Percentiles rank a stretch among this genome's conserved stretches.
phyloP scores from a whole-genome alignment of 306 rosid species.

The Glycyrrhiza uralensis region DNA sequence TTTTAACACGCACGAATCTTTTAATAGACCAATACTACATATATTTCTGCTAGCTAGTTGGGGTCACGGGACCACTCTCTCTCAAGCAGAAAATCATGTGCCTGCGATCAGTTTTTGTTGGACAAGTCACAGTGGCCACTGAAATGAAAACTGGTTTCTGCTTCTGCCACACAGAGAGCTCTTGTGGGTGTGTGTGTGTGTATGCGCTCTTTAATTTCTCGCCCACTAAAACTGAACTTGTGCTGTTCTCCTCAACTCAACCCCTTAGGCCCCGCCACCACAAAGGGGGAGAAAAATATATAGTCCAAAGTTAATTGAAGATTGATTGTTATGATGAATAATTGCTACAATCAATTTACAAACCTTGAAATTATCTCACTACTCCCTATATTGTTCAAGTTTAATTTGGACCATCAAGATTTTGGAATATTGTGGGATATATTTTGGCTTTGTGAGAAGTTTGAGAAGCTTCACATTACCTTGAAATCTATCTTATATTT shows the following conservation, averaged over 20 bases:
- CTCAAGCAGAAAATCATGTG: conserved; percentile 39
- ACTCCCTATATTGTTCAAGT: too few species aligned
- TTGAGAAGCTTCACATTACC: too few species aligned
- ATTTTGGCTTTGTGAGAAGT: too few species aligned
- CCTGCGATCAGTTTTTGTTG: conserved; percentile 34
- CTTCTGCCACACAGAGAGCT: not conserved
- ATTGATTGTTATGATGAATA: not conserved
- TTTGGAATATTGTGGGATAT: too few species aligned
- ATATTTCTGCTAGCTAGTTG: too few species aligned
- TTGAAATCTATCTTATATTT: too few species aligned
- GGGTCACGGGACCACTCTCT: conserved; percentile 36
- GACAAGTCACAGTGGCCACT: conserved; percentile 43
- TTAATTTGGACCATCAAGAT: too few species aligned
- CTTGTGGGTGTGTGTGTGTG: not conserved
- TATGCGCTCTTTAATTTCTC: not conserved
- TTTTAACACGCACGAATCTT: too few species aligned
- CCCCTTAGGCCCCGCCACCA: conserved; percentile 12
- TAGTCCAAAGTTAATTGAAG: not conserved
- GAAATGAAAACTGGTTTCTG: conserved; percentile 15
- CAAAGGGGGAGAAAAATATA: not conserved
- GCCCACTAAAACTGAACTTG: conserved; percentile 18
- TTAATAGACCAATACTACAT: too few species aligned
- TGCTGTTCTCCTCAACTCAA: not conserved
- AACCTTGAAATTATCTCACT: too few species aligned
- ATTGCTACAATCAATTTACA: not conserved